phyloP scores from a whole-genome alignment of 331 rosid species.

The Malus hybrid region DNA sequence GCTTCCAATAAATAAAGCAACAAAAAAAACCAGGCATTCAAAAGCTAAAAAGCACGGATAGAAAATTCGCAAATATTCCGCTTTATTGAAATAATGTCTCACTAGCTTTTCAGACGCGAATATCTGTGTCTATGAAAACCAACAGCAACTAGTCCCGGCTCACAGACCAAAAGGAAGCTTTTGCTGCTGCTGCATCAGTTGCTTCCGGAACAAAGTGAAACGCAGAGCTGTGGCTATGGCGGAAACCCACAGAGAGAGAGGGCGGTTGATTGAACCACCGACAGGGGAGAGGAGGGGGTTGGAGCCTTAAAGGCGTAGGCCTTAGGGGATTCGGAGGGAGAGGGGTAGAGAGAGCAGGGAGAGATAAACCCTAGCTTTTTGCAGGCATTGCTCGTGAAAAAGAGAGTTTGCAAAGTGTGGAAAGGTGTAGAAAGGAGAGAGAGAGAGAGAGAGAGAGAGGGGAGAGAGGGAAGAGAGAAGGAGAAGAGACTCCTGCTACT shows the following conservation, averaged over 20 bases:
- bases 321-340: conserved; percentile 1
- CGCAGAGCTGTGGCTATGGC: neutral
- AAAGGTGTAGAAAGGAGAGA: conserved; percentile 1
- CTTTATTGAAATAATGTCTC: conserved; percentile 33
- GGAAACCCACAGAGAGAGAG: conserved; percentile 29
- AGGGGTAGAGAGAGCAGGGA: neutral
- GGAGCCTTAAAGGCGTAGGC: conserved; percentile 21
- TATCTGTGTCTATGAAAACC: conserved; percentile 24
- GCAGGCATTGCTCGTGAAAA: conserved; percentile 56
- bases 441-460: neutral
- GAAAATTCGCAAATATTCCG: conserved; percentile 27
- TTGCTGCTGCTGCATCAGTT: neutral
- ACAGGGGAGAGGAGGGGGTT: neutral
- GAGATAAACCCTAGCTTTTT: conserved; percentile 30
- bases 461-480: too few relatives aligned
- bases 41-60: conserved; percentile 11
- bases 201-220: neutral
- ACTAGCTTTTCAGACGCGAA: conserved; percentile 12
- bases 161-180: neutral
- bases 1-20: conserved; percentile 47
- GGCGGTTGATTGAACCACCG: conserved; percentile 11
- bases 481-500: neutral
- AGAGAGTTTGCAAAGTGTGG: conserved; percentile 20
- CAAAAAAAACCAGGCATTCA: neutral
- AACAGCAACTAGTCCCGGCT: conserved; percentile 2